Evolutionary conservation across 2,329 filamentous ascomycete species (phyloP).

Genomic region (Emmonsia crescens): DNA sequence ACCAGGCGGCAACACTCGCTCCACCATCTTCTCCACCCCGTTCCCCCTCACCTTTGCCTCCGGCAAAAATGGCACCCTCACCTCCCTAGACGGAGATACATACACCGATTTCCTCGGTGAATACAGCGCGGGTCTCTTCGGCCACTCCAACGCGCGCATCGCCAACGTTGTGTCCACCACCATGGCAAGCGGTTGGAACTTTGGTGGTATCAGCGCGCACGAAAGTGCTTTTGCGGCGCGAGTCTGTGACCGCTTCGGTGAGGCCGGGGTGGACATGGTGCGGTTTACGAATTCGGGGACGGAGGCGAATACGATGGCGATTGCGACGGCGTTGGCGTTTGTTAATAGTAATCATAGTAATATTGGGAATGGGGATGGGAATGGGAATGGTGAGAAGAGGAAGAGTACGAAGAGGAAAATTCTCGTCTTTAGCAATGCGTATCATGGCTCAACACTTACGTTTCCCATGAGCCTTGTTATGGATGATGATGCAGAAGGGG

Average conservation of each 20-base stretch:
- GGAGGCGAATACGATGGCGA: conserved; percentile 49
- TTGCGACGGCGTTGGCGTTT: conserved; percentile 43
- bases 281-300: conserved; percentile 57
- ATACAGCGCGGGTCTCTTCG: conserved; percentile 55
- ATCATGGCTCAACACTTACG: conserved; percentile 46
- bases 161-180: conserved; percentile 37
- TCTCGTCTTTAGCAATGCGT: conserved; percentile 41
- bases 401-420: conserved; percentile 34
- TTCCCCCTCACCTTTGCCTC: conserved; percentile 25
- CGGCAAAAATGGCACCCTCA: conserved; percentile 19
- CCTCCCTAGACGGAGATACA: conserved; percentile 21
- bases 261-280: conserved; percentile 39
- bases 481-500: neutral
- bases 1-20: neutral
- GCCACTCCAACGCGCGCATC: conserved; percentile 51
- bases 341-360: conserved; percentile 16
- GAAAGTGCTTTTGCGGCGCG: conserved; percentile 43
- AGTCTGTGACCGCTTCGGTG: conserved; percentile 44
- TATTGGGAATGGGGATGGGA: neutral
- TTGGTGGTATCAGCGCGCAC: conserved; percentile 43
- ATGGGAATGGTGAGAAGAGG: neutral
- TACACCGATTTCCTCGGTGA: conserved; percentile 55
- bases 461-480: conserved; percentile 21
- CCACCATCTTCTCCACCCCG: conserved; percentile 13
- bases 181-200: conserved; percentile 42